Evolutionary conservation across 78 protist species (phyloP).

Genomic region (Creolimax fragrantissima): DNA sequence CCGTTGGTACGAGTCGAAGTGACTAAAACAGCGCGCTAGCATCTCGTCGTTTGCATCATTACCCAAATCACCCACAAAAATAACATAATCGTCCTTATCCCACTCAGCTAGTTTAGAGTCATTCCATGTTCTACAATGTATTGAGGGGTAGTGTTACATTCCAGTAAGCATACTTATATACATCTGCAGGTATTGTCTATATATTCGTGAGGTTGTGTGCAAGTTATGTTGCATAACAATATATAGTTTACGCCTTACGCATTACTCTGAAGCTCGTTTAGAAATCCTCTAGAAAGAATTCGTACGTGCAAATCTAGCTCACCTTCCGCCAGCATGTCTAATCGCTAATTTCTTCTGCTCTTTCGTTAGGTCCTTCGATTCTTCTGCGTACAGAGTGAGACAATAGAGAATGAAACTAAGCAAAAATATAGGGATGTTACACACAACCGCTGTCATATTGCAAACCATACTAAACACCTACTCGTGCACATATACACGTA

Average conservation of each 20-base stretch:
- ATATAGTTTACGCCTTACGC: too few species aligned
- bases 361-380: background rate
- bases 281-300: too few species aligned
- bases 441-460: background rate
- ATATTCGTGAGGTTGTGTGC: too few species aligned
- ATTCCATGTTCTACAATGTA: constrained; percentile 3
- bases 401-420: background rate
- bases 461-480: background rate
- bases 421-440: background rate
- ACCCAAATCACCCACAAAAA: constrained; percentile 25
- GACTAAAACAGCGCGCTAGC: background rate
- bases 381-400: background rate
- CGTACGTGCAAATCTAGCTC: background rate
- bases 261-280: too few species aligned
- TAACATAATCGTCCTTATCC: background rate
- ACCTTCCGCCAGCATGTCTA: background rate
- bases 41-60: constrained; percentile 12
- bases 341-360: background rate
- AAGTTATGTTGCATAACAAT: too few species aligned
- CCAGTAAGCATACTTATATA: too few species aligned
- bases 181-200: too few species aligned
- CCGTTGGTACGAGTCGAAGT: background rate
- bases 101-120: background rate
- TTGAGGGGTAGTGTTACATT: too few species aligned
- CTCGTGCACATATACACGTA: background rate